A percentile compares a stretch with the other conserved stretches of the same genome.
Evolutionary conservation across 352 stramenopile genomes (phyloP).

Genomic region (Phytophthora chlamydospora): DNA sequence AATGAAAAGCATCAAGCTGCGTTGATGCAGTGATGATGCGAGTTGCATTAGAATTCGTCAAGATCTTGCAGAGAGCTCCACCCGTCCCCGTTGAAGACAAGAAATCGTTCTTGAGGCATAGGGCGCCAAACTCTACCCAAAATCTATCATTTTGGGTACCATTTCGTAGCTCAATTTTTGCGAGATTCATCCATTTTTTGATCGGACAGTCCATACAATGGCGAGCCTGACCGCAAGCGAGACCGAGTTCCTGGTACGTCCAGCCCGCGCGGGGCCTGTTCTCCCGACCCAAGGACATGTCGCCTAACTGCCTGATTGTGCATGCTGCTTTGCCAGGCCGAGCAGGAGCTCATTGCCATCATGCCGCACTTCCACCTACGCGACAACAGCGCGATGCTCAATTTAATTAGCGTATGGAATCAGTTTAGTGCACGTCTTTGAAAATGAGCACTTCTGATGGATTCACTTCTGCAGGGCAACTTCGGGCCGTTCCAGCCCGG

Average conservation of each 20-base stretch:
- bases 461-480: slow-evolving; percentile 57
- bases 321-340: slow-evolving; percentile 49
- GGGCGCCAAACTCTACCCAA: not conserved
- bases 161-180: slow-evolving; percentile 9
- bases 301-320: slow-evolving; percentile 4
- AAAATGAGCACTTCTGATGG: slow-evolving; percentile 12
- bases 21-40: too few relatives aligned
- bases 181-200: not conserved
- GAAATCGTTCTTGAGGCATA: too few relatives aligned
- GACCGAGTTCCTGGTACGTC: slow-evolving; percentile 80
- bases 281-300: not conserved
- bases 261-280: not conserved
- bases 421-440: slow-evolving; percentile 1
- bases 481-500: slow-evolving; percentile 90
- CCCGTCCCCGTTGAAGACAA: too few relatives aligned
- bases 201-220: slow-evolving; percentile 22
- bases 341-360: slow-evolving; percentile 88
- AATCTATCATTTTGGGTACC: slow-evolving; percentile 8
- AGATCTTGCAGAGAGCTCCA: too few relatives aligned
- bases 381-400: slow-evolving; percentile 78
- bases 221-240: slow-evolving; percentile 59
- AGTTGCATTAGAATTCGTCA: too few relatives aligned
- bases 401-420: slow-evolving; percentile 75
- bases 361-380: slow-evolving; percentile 86
- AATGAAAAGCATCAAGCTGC: too few relatives aligned